Base-by-base conservation (phyloP, 2,329 filamentous ascomycete species). In the Fusarium sp. region DNA sequence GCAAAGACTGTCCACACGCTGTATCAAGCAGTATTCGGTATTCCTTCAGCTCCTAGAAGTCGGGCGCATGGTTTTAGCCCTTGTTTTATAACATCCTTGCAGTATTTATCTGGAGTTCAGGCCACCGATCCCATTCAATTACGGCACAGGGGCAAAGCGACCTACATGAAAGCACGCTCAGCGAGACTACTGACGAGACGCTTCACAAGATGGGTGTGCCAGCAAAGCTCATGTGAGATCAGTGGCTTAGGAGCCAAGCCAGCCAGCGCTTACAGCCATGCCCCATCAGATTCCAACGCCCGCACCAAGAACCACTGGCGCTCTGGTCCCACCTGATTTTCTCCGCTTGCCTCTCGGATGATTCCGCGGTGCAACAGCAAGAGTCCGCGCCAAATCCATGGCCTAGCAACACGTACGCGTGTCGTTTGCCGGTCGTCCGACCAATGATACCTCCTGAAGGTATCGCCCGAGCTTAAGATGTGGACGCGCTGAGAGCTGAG, bases 1-100 rank as follows among this genome's bases (percentile, higher is more conserved):
- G 0, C 45, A 6, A 30, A 4, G 4, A 12, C 26, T 30, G 26
- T 22, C 8, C 17, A 17, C 9, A 17, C 9, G 4, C 4, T 17
- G 45, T n/a, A 17, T 12, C 24, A 14, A 20, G 18, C 17, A 14
- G 12, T 26, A 26, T 45, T 6, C 7, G 4, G 26, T 30, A 8
- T n/a, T 48, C 10, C 7, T 22, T n/a, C 13, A 17, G 45, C 14
- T n/a, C 26, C 26, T 12, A 12, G 14, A 48, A n/a, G 20, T 17
- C 20, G 3, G 9, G 2, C 22, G 4, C 14, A 12, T 48, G 20
- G 4, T 17, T 48, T 4, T 17, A 14, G 14, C 14, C 26, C 8
- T 48, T 20, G 20, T 11, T 28, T 12, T 12, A 48, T 4, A 15
- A 6, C 14, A 22, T 12, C 3, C 20, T 15, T 22, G 13, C 20